Percentiles rank a stretch among this genome's conserved stretches.
Evolutionary conservation across 2,329 filamentous ascomycete genomes (phyloP).

Genomic region (Annulohypoxylon truncatum): DNA sequence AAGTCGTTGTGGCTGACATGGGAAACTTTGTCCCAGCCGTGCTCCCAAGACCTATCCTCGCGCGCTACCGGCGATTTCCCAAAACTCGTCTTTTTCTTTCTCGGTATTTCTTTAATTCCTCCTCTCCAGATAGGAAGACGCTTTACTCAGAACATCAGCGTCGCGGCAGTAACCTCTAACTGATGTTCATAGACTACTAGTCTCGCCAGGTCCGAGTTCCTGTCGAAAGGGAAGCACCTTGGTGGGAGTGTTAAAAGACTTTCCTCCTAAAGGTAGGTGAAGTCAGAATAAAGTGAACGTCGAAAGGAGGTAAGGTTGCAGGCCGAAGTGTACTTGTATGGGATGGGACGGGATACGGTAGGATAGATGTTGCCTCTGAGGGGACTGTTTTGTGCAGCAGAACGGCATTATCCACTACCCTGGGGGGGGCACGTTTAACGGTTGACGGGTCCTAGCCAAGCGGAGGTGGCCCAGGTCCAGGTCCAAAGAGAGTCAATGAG

Average conservation of each 20-base stretch:
- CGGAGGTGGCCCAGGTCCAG: conserved; percentile 47
- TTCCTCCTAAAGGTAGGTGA: conserved; percentile 45
- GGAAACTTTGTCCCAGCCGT: conserved; percentile 59
- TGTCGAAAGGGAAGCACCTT: conserved; percentile 38
- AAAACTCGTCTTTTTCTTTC: conserved; percentile 13
- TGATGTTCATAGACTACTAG: conserved; percentile 31
- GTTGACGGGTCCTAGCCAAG: conserved; percentile 48
- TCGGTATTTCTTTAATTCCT: conserved; percentile 21
- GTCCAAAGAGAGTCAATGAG: conserved; percentile 43
- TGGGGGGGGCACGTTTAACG: conserved; percentile 47
- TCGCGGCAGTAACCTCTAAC: conserved; percentile 26
- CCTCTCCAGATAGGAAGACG: conserved; percentile 29
- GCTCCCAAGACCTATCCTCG: conserved; percentile 39
- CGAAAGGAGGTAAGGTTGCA: conserved; percentile 51
- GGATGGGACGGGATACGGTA: conserved; percentile 50
- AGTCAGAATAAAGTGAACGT: conserved; percentile 49
- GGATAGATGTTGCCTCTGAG: conserved; percentile 52
- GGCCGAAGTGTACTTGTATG: conserved; percentile 52
- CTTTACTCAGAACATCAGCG: conserved; percentile 37
- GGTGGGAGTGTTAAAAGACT: conserved; percentile 41
- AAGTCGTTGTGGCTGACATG: conserved; percentile 71
- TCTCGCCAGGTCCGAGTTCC: conserved; percentile 34
- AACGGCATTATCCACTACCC: conserved; percentile 49
- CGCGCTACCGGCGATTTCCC: conserved; percentile 38
- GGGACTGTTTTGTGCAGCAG: conserved; percentile 49